Conservation (phyloP, 1,284 basidiomycete genomes). For the Marasmius oreades region DNA sequence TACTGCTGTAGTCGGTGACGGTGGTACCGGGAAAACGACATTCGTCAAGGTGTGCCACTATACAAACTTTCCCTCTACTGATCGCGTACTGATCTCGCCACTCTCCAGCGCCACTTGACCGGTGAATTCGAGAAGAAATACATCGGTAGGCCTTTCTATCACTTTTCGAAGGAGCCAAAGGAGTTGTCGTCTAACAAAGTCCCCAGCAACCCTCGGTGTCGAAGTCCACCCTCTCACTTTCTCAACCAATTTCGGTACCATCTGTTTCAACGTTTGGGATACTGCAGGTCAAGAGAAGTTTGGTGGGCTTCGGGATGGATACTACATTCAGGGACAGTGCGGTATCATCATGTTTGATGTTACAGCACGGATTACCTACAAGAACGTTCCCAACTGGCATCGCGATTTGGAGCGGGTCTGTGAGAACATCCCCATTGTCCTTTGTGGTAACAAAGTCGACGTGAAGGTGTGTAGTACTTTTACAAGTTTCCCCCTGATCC, state of each 20-base stretch:
- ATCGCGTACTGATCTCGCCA: constrained; percentile 57
- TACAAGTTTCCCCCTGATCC: constrained; percentile 4
- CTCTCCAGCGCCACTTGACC: constrained; percentile 89
- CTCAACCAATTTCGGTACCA: constrained; percentile 97
- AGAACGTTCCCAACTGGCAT: constrained; percentile 99
- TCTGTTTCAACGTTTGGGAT: constrained; percentile 99
- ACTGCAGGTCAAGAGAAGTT: constrained; percentile 99
- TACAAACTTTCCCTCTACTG: constrained; percentile 22
- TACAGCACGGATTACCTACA: constrained; percentile 99
- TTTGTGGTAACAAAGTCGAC: constrained; percentile 99
- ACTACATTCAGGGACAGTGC: constrained; percentile 99
- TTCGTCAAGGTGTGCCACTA: constrained; percentile 82
- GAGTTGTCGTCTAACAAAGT: constrained; percentile 11
- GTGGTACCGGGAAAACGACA: constrained; percentile 97
- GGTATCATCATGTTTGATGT: constrained; percentile 99
- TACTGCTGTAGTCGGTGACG: constrained; percentile 77
- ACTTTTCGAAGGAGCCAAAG: constrained; percentile 13
- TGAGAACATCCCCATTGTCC: constrained; percentile 98
- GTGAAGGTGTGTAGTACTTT: constrained; percentile 73
- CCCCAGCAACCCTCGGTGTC: constrained; percentile 94
- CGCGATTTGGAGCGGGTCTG: constrained; percentile 99
- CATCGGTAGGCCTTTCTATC: constrained; percentile 68
- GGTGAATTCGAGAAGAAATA: constrained; percentile 99
- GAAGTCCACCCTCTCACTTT: constrained; percentile 97
- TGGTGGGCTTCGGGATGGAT: constrained; percentile 95